phyloP scores from a whole-genome alignment of 106 monocot species.

The Dendrobium officinale region DNA sequence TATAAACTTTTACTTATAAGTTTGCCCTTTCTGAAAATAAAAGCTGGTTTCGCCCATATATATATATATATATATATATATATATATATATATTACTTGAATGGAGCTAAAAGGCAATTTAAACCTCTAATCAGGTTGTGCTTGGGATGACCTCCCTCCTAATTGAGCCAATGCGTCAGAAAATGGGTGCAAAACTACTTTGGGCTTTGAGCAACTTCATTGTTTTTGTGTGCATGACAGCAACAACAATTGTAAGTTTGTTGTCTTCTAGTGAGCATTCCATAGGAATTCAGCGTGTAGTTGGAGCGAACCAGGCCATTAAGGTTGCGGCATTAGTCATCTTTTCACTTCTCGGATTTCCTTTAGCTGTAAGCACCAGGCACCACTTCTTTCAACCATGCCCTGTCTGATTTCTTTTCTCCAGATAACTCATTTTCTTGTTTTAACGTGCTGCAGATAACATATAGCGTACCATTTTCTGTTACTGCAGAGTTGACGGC shows the following conservation, averaged over 20 bases:
- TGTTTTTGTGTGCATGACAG: conserved; percentile 84
- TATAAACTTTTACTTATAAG: too few species aligned
- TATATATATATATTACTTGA: conserved; percentile 1
- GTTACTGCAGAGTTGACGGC: conserved; percentile 96
- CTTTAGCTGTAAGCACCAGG: conserved; percentile 79
- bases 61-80: not conserved
- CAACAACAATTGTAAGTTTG: conserved; percentile 70
- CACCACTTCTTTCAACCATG: not conserved
- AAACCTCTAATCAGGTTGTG: conserved; percentile 55
- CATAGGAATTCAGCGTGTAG: conserved; percentile 40
- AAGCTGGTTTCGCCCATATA: too few species aligned
- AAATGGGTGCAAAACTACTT: conserved; percentile 66
- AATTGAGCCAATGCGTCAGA: conserved; percentile 75
- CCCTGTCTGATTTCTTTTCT: not conserved
- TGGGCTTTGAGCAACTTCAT: conserved; percentile 95
- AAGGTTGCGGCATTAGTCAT: conserved; percentile 60
- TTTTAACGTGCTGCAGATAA: conserved; percentile 51
- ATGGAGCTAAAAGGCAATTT: not conserved
- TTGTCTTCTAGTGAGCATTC: conserved; percentile 33
- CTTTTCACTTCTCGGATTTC: conserved; percentile 93
- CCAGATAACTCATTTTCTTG: not conserved
- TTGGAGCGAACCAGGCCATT: conserved; percentile 40
- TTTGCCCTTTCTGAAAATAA: too few species aligned
- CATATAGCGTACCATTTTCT: conserved; percentile 97
- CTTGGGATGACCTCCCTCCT: conserved; percentile 86